Conservation (phyloP, 2,329 filamentous ascomycete species). For the Aspergillus sp. region DNA sequence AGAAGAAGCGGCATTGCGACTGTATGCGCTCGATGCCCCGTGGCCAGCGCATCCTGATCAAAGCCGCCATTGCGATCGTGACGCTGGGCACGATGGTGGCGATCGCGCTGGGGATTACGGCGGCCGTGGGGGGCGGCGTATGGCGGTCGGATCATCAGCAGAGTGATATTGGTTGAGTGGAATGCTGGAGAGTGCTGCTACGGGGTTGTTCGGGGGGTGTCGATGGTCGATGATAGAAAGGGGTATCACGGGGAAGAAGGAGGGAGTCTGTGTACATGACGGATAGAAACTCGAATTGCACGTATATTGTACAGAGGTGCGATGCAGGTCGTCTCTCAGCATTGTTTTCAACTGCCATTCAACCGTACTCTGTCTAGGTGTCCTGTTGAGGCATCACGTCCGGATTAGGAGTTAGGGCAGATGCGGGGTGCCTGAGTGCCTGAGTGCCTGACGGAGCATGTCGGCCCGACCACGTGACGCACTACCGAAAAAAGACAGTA, state of each 20-base stretch:
- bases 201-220: background rate
- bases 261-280: background rate
- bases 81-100: constrained; percentile 45
- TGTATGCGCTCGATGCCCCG: constrained; percentile 35
- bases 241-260: background rate
- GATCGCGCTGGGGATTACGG: constrained; percentile 46
- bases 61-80: constrained; percentile 41
- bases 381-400: too few relatives aligned
- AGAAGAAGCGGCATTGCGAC: constrained; percentile 32
- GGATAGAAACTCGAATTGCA: background rate
- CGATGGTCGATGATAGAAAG: background rate
- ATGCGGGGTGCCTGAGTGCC: constrained; percentile 8
- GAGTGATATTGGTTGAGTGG: constrained; percentile 19
- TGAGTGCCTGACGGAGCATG: constrained; percentile 16
- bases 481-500: constrained; percentile 25
- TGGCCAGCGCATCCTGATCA: constrained; percentile 38
- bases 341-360: too few relatives aligned
- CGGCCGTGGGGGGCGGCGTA: constrained; percentile 44
- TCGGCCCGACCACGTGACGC: constrained; percentile 31
- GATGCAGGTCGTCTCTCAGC: too few relatives aligned
- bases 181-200: background rate
- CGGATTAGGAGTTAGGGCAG: background rate
- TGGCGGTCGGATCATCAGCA: constrained; percentile 39
- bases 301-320: background rate
- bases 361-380: too few relatives aligned